A percentile compares a stretch with the other conserved stretches of the same genome.
phyloP scores from a whole-genome alignment of 78 protist genomes.

The Protostelium mycophagum region DNA sequence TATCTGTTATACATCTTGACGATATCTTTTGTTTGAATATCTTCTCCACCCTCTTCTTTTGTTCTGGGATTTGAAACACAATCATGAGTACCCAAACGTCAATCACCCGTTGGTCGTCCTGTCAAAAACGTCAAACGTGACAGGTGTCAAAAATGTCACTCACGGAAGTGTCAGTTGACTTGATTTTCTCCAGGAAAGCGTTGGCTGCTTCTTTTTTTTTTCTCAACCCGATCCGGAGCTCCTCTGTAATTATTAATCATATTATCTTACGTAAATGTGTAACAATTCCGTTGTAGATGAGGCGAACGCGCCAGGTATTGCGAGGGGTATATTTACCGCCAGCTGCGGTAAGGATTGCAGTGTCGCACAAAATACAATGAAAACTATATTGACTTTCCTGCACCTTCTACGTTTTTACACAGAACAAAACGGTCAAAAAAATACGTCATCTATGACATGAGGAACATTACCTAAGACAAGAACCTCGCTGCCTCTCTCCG shows the following conservation, averaged over 20 bases:
- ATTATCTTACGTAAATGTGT: background rate
- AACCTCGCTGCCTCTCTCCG: background rate
- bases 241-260: background rate
- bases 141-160: background rate
- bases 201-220: background rate
- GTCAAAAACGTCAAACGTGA: background rate
- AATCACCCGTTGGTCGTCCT: background rate
- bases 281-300: background rate
- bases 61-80: background rate
- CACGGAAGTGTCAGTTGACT: background rate
- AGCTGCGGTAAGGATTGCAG: too few relatives aligned
- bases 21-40: too few relatives aligned
- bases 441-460: too few relatives aligned
- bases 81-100: background rate
- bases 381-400: too few relatives aligned
- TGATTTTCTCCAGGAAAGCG: background rate
- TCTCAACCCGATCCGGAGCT: background rate
- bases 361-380: too few relatives aligned
- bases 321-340: too few relatives aligned
- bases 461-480: background rate
- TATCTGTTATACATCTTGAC: background rate
- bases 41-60: background rate
- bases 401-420: too few relatives aligned
- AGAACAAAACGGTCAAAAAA: too few relatives aligned
- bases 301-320: too few relatives aligned